phyloP scores from a whole-genome alignment of 805 yeast genomes.

The Candida ortonii region DNA sequence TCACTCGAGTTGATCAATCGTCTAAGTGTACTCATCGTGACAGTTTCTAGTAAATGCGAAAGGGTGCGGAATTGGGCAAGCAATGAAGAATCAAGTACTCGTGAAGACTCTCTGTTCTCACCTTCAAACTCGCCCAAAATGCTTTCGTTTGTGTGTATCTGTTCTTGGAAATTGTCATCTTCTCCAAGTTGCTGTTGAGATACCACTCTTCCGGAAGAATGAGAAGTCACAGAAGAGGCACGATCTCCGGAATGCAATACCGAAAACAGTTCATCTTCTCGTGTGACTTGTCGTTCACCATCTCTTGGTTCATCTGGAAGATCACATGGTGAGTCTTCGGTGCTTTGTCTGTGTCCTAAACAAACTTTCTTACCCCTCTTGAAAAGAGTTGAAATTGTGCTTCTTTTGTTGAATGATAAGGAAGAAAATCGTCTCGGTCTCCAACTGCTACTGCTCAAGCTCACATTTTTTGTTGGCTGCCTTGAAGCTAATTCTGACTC shows the following conservation, averaged over 20 bases:
- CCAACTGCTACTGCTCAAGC: constrained; percentile 4
- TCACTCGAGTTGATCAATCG: constrained; percentile 19
- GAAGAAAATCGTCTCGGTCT: constrained; percentile 19
- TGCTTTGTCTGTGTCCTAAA: constrained; percentile 1
- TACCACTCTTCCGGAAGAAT: constrained; percentile 8
- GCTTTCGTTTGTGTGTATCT: too few relatives aligned
- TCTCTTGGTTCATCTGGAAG: too few relatives aligned
- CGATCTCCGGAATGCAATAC: too few relatives aligned
- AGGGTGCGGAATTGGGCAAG: constrained; percentile 27
- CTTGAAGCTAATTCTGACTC: background rate
- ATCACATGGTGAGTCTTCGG: background rate
- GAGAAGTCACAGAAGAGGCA: too few relatives aligned
- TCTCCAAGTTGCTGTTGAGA: constrained; percentile 10
- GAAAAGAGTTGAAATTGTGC: constrained; percentile 10
- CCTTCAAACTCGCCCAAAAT: too few relatives aligned
- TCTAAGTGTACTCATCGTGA: constrained; percentile 26
- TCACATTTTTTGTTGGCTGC: constrained; percentile 4
- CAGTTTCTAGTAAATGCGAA: constrained; percentile 26
- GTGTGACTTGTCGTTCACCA: too few relatives aligned
- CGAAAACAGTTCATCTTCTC: too few relatives aligned
- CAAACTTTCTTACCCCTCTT: constrained; percentile 3
- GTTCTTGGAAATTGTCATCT: too few relatives aligned
- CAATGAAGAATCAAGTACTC: constrained; percentile 13
- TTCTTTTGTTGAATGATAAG: constrained; percentile 10
- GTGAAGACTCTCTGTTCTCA: too few relatives aligned